Evolutionary conservation across 306 rosid species (phyloP), one percentile per base, ranked within the genome.

Genomic region (Quercus mongolica): DNA sequence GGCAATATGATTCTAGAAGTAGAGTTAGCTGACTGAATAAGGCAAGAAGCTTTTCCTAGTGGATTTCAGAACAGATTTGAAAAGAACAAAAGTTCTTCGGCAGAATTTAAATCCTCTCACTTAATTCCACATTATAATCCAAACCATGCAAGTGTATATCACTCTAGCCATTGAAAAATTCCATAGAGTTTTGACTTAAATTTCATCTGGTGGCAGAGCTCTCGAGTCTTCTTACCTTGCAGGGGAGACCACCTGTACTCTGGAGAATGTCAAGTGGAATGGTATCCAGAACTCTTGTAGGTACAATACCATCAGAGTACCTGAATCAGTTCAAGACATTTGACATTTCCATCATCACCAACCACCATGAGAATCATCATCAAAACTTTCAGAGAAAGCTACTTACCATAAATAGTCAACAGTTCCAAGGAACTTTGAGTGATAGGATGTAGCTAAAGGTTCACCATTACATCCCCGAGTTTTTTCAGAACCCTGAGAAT

Each of bases 331-430:
- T 56, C 41, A 84, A 78, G 74, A 69, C 79, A 69, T 78, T 71
- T 58, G 75, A 21, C 38, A 28, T 51, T 56, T 55, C 74, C 56
- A 38, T 44, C 58, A 61, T 76, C 38, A 69, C 71, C 59, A 64
- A 21, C 55, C 65, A 72, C 79, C 49, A 23, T 54, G 76, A 59
- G 75, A 56, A 80, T 65, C 62, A 57, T 73, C 67, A 49, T 54
- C 62, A 33, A 59, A 20, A 31, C 73, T 57, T 71, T 28, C 41
- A 33, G 65, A 69, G 65, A 78, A 78, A 41, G 75, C 74, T 75
- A 81, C 65, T 86, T 88, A 94, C 98, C 97, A 94, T 81, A 94
- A 84, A 76, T 94, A 94, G 86, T 94, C 98, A 59, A 90, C 97
- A 57, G 98, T 89, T 71, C 97, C 98, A 65, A 94, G 88, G 84